A percentile compares a stretch with the other conserved stretches of the same genome.
These are phyloP conservation scores for Litsea cubeba DNA, from an alignment of 164 flowering plant species.

Conservation along the genomic window DNA sequence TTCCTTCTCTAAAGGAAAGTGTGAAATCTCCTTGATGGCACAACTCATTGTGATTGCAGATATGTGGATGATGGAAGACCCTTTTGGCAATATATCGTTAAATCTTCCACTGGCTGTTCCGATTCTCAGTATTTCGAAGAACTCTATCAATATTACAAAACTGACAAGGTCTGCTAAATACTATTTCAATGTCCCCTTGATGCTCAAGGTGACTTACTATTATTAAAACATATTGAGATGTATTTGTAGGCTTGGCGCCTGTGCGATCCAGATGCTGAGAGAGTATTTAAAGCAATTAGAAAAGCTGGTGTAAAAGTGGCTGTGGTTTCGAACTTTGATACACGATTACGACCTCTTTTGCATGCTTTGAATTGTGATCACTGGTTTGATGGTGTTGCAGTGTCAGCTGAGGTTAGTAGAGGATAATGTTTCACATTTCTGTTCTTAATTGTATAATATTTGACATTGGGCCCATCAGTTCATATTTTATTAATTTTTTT, in stretches of 20 bases:
- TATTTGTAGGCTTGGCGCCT: constrained; percentile 86
- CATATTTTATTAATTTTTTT: neutral
- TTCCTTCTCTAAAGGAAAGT: neutral
- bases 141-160: constrained; percentile 79
- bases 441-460: no score
- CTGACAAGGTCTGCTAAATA: constrained; percentile 64
- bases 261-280: constrained; percentile 90
- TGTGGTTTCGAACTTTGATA: constrained; percentile 94
- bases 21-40: neutral
- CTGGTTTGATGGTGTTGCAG: constrained; percentile 98
- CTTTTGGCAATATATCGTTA: constrained; percentile 93
- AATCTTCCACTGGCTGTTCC: constrained; percentile 90
- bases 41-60: constrained; percentile 38
- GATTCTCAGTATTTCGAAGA: constrained; percentile 95
- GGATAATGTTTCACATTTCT: neutral
- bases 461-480: neutral
- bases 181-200: neutral
- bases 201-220: neutral
- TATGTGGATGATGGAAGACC: constrained; percentile 93
- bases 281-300: constrained; percentile 68
- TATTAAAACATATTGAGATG: constrained; percentile 2
- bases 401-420: constrained; percentile 87
- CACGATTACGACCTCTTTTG: constrained; percentile 75
- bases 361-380: constrained; percentile 75
- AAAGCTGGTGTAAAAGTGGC: constrained; percentile 81